Evolutionary conservation across 306 rosid genomes (phyloP).

Genomic region (Astragalus membranaceus): DNA sequence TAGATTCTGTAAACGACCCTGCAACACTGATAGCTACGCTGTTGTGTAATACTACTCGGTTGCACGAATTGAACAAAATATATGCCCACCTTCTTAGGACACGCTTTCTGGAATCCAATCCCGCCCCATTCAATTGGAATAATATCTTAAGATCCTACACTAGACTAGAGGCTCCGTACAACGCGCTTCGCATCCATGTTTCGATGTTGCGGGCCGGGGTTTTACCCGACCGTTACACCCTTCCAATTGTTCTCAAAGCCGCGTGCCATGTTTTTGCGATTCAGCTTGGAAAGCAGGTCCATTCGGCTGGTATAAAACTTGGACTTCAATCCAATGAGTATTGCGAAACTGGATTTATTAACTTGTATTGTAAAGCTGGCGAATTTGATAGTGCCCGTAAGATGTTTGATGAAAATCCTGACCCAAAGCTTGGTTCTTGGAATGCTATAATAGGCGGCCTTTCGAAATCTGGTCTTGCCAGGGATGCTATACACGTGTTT

Average conservation of each 20-base stretch:
- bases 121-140: conserved; percentile 64
- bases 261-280: conserved; percentile 31
- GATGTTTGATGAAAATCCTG: conserved; percentile 59
- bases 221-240: conserved; percentile 56
- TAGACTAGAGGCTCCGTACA: conserved; percentile 39
- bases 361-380: conserved; percentile 50
- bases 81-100: conserved; percentile 41
- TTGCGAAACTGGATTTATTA: conserved; percentile 62
- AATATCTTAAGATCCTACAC: conserved; percentile 54
- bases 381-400: conserved; percentile 47
- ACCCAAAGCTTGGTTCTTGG: conserved; percentile 73
- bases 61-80: conserved; percentile 32
- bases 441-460: conserved; percentile 58
- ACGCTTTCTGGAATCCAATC: conserved; percentile 29
- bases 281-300: conserved; percentile 49
- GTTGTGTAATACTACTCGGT: conserved; percentile 22
- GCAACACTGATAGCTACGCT: conserved; percentile 23
- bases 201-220: conserved; percentile 45
- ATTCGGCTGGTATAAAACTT: conserved; percentile 42
- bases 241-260: conserved; percentile 61
- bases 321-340: conserved; percentile 55
- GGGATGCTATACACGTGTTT: conserved; percentile 46
- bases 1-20: conserved; percentile 10
- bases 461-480: conserved; percentile 50
- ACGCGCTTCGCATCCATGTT: conserved; percentile 36